Percentiles rank a stretch among this genome's conserved stretches.
Conservation (phyloP, 2,329 filamentous ascomycete species). For the Xylariomycetidae sp. region DNA sequence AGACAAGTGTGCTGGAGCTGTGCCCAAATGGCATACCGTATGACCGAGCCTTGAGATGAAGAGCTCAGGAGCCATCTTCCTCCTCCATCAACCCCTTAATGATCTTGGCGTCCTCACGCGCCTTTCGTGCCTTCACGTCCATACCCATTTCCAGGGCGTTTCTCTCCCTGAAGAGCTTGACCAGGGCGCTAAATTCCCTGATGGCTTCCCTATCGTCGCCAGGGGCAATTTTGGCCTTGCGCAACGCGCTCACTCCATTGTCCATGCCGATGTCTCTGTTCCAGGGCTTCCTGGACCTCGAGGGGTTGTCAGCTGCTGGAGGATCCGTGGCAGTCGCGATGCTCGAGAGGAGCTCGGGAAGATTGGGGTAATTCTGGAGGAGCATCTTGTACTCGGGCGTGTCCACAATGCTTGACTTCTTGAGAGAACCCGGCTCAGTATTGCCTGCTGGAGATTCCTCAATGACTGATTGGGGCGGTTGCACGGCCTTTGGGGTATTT, state of each 20-base stretch:
- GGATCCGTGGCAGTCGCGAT: slow-evolving; percentile 28
- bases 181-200: slow-evolving; percentile 55
- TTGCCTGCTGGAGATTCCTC: neutral
- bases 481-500: neutral
- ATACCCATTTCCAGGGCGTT: slow-evolving; percentile 1
- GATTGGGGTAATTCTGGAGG: slow-evolving; percentile 22
- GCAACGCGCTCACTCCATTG: slow-evolving; percentile 50
- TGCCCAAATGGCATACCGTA: too few species aligned
- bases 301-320: slow-evolving; percentile 14
- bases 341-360: slow-evolving; percentile 20
- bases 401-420: slow-evolving; percentile 19
- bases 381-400: slow-evolving; percentile 24
- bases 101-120: neutral
- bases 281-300: slow-evolving; percentile 43
- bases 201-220: slow-evolving; percentile 56
- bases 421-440: slow-evolving; percentile 1
- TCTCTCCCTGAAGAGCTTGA: slow-evolving; percentile 38
- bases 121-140: neutral
- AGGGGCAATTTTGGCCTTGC: slow-evolving; percentile 42
- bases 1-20: too few species aligned
- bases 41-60: too few species aligned
- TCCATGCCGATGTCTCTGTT: slow-evolving; percentile 53
- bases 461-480: too few species aligned
- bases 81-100: too few species aligned
- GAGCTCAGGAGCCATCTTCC: too few species aligned